Conservation (phyloP, 805 yeast genomes). For the Spathaspora arborariae region DNA sequence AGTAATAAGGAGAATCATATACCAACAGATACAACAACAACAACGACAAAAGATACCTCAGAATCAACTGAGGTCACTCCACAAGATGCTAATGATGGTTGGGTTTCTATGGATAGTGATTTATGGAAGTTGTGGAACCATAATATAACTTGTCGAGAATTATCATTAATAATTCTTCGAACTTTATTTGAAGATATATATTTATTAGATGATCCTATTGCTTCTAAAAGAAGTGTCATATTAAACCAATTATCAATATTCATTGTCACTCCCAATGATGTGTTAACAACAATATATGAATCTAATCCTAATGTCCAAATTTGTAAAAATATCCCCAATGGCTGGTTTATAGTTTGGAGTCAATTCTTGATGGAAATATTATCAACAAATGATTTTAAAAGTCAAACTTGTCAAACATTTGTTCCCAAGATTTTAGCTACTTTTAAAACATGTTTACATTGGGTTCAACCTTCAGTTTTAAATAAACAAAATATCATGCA, state of each 20-base stretch:
- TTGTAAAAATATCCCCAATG: constrained; percentile 69
- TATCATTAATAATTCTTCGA: constrained; percentile 73
- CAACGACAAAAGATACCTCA: neutral
- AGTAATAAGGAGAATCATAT: constrained; percentile 3
- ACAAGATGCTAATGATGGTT: constrained; percentile 59
- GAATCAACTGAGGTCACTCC: constrained; percentile 16
- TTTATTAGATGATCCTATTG: constrained; percentile 86
- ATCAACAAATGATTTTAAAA: constrained; percentile 23
- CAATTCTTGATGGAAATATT: constrained; percentile 32
- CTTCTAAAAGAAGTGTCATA: constrained; percentile 71
- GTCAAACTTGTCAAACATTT: constrained; percentile 34
- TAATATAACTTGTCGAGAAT: constrained; percentile 62
- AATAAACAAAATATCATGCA: constrained; percentile 62
- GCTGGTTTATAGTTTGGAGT: constrained; percentile 84
- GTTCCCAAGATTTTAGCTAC: constrained; percentile 72
- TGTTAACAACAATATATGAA: constrained; percentile 61
- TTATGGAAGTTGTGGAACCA: constrained; percentile 72
- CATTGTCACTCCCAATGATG: constrained; percentile 67
- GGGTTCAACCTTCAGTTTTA: constrained; percentile 81
- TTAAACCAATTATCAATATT: constrained; percentile 82
- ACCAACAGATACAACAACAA: constrained; percentile 5
- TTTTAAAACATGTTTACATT: constrained; percentile 83
- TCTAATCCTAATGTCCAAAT: constrained; percentile 56
- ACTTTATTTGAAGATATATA: constrained; percentile 92
- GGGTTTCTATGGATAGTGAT: constrained; percentile 85